A percentile compares a stretch with the other conserved stretches of the same genome.
phyloP scores from a whole-genome alignment of 176 grass and related monocot species.

The Luzula sylvatica region DNA sequence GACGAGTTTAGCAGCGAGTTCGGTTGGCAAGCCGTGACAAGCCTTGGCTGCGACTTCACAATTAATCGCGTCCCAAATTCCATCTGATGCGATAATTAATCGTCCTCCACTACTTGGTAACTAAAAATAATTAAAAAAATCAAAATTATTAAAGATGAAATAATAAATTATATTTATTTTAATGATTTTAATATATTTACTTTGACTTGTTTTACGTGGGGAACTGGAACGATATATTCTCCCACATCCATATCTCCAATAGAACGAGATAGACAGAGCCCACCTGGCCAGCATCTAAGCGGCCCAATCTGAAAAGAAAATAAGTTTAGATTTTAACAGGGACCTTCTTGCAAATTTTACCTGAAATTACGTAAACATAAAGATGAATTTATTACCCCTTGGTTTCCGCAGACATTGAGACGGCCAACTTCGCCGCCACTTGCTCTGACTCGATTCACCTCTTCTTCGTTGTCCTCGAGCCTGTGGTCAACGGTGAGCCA shows the following conservation, averaged over 20 bases:
- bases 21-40: constrained; percentile 65
- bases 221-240: constrained; percentile 89
- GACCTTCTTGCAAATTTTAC: too few species aligned
- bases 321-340: background rate
- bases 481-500: constrained; percentile 87
- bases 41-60: constrained; percentile 65
- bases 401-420: constrained; percentile 78
- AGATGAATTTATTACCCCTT: constrained; percentile 56
- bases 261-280: constrained; percentile 90
- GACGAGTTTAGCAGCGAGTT: constrained; percentile 81
- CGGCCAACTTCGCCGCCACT: constrained; percentile 91
- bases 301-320: constrained; percentile 49
- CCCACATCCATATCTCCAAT: constrained; percentile 94
- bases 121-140: constrained; percentile 15
- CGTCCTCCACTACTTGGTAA: constrained; percentile 81
- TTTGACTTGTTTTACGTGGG: constrained; percentile 99
- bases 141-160: constrained; percentile 1
- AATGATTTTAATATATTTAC: constrained; percentile 29
- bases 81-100: constrained; percentile 96
- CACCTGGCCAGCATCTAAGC: constrained; percentile 95
- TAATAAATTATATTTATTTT: constrained; percentile 6
- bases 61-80: constrained; percentile 84
- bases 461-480: constrained; percentile 81
- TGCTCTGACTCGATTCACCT: constrained; percentile 79
- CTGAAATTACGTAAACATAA: too few species aligned